These are phyloP conservation scores for Fusarium bulbicola DNA, from an alignment of 2,329 filamentous ascomycete species.

Conservation along the genomic window DNA sequence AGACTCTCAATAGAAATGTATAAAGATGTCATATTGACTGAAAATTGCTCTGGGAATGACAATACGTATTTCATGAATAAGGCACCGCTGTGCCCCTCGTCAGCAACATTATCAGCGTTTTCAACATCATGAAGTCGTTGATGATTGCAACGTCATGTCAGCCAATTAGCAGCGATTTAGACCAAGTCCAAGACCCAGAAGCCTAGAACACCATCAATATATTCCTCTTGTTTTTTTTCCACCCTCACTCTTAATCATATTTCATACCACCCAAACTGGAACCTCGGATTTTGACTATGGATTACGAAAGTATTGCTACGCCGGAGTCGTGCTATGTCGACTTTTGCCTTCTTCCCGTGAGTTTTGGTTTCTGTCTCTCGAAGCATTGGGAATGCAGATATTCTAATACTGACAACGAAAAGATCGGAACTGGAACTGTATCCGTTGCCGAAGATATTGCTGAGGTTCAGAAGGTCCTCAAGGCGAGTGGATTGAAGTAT, in stretches of 20 bases:
- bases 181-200: slow-evolving; percentile 3
- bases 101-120: slow-evolving; percentile 9
- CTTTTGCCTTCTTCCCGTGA: slow-evolving; percentile 87
- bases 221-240: not conserved
- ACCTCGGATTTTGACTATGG: slow-evolving; percentile 41
- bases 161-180: slow-evolving; percentile 31
- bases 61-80: not conserved
- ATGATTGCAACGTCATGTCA: slow-evolving; percentile 13
- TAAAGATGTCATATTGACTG: not conserved
- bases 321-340: slow-evolving; percentile 84
- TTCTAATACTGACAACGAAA: slow-evolving; percentile 5
- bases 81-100: not conserved
- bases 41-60: not conserved
- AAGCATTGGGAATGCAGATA: not conserved
- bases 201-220: not conserved
- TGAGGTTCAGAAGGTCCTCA: slow-evolving; percentile 85
- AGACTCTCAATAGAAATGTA: slow-evolving; percentile 24
- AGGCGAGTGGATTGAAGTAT: slow-evolving; percentile 81
- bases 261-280: not conserved
- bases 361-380: slow-evolving; percentile 39
- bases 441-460: slow-evolving; percentile 88
- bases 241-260: not conserved
- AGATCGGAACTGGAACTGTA: slow-evolving; percentile 81
- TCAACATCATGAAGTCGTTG: slow-evolving; percentile 29
- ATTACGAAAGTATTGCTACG: slow-evolving; percentile 65